Percentiles rank a stretch among this genome's conserved stretches.
Evolutionary conservation across 1,139 yeast genomes (phyloP).

Genomic region (Yueomyces sp.): DNA sequence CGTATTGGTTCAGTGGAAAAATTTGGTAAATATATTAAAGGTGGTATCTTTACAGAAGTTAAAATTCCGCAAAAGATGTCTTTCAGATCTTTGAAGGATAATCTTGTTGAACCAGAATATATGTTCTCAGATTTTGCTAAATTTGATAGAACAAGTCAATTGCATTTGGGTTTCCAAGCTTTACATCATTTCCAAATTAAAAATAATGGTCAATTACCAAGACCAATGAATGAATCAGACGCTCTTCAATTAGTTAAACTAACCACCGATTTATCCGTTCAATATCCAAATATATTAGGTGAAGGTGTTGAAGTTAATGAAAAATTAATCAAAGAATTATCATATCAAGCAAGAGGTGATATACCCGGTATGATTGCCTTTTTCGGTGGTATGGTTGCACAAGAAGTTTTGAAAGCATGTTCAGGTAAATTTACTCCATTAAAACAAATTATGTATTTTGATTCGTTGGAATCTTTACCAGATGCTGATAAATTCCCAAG

Average conservation of each 20-base stretch:
- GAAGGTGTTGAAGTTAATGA: conserved; percentile 45
- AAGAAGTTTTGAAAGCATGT: conserved; percentile 88
- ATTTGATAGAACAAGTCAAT: conserved; percentile 80
- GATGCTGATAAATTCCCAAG: conserved; percentile 43
- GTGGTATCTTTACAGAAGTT: conserved; percentile 88
- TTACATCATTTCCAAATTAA: conserved; percentile 58
- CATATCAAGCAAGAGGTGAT: conserved; percentile 86
- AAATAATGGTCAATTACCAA: conserved; percentile 57
- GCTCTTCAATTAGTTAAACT: conserved; percentile 54
- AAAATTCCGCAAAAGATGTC: conserved; percentile 59
- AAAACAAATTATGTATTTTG: conserved; percentile 85
- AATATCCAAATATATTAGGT: conserved; percentile 46
- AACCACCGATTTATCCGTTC: conserved; percentile 46
- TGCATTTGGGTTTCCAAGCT: conserved; percentile 88
- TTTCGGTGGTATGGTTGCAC: conserved; percentile 91
- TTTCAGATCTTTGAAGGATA: conserved; percentile 54
- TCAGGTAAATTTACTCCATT: conserved; percentile 90
- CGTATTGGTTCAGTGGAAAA: conserved; percentile 42
- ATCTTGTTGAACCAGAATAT: conserved; percentile 66
- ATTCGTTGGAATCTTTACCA: conserved; percentile 85
- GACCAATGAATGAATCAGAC: conserved; percentile 65
- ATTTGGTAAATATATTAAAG: conserved; percentile 58
- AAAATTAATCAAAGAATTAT: conserved; percentile 53
- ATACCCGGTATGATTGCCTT: conserved; percentile 83
- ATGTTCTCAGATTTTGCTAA: conserved; percentile 82